Evolutionary conservation across 2,329 filamentous ascomycete genomes (phyloP), one percentile per base, ranked within the genome.

Genomic region (Paraconiothyrium sp.): DNA sequence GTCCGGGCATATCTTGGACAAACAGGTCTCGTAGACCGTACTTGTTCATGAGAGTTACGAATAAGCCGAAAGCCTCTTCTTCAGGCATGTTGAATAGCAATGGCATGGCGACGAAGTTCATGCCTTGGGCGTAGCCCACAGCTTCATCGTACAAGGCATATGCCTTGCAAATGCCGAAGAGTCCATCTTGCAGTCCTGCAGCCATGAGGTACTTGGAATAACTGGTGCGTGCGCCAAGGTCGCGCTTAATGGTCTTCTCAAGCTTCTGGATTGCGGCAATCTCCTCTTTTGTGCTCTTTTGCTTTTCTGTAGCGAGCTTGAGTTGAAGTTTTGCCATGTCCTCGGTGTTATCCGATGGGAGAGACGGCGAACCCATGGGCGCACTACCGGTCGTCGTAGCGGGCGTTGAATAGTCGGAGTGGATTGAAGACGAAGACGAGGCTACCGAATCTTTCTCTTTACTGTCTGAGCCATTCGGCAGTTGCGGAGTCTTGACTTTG

Each of bases 31-130:
- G 91, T 35, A 99, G 84, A 61, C 93, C 89, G 78, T 98, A 99
- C 67, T 97, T 92, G 81, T 96, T 96, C 95, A 99, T 99, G 57
- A 99, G 81, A 66, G 93, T 90, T 20, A 97, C 93, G 30, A 99
- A 87, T 20, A 99, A 83, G 71, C 93, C 95, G 75, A 99, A 99
- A 0, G 95, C 94, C 80, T 99, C 95, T 75, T 97, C 93, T 80
- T 98, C 94, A 2, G 94, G 92, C 94, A 98, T 97, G 77, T 97
- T 98, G 82, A 99, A 97, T 1, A 99, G 84, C 20, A 99, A 79
- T 27, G 96, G 95, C 93, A 98, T 98, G 52, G 93, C 92, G 62
- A 99, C 88, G 74, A 99, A 99, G 76, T 98, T 99, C 92, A 99
- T 97, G 75, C 95, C 95, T 79, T 99, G 95, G 0, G 96, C 94